phyloP scores from a whole-genome alignment of 257 asterid genomes.

The Ajuga chamaepitys region DNA sequence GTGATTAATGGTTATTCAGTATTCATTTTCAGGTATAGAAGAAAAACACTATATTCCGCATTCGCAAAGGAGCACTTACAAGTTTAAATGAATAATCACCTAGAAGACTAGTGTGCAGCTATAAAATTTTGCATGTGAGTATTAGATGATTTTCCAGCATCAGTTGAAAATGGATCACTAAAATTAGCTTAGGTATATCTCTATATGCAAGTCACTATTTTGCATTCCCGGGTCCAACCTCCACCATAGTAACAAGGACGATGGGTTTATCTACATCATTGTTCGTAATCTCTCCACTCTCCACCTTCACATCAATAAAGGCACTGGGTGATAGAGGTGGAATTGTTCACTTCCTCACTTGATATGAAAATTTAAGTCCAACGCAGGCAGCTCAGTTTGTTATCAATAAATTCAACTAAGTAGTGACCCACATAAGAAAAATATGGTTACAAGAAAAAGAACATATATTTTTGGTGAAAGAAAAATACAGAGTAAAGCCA shows the following conservation, averaged over 20 bases:
- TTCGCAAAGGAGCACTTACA: neutral
- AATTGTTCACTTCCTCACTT: neutral
- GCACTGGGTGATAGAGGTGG: neutral
- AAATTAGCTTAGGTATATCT: neutral
- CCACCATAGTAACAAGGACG: neutral
- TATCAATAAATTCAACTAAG: neutral
- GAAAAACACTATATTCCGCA: neutral
- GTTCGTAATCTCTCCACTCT: neutral
- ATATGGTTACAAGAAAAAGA: neutral
- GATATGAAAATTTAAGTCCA: neutral
- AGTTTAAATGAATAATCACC: neutral
- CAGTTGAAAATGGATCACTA: neutral
- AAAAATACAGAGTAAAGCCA: neutral
- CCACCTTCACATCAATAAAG: neutral
- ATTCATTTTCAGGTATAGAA: neutral
- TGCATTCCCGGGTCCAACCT: neutral
- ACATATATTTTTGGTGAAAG: neutral
- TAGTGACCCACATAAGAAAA: neutral
- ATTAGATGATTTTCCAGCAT: neutral
- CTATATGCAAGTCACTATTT: neutral
- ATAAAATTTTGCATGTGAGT: neutral
- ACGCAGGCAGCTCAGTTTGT: conserved; percentile 7
- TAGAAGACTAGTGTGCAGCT: neutral
- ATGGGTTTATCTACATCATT: neutral
- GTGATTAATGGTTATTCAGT: neutral